A percentile compares a stretch with the other conserved stretches of the same genome.
Conservation (phyloP, 345 rosid species). For the sweet orange (Citrus sinensis) region DNA sequence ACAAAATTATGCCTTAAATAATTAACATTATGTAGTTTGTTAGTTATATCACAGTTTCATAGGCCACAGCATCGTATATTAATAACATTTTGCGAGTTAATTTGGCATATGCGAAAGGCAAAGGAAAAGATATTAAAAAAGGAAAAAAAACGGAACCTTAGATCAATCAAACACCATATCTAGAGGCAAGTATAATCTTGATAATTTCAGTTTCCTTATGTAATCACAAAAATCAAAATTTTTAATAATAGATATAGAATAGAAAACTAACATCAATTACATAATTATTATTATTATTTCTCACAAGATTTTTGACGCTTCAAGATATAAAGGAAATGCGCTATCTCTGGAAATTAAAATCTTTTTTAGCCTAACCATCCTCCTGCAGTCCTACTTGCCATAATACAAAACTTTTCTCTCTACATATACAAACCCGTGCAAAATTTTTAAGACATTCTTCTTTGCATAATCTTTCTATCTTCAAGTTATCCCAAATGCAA, state of each 20-base stretch:
- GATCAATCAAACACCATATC: too few relatives aligned
- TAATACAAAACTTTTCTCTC: background rate
- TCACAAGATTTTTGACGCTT: background rate
- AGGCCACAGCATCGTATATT: too few relatives aligned
- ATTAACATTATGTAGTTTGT: too few relatives aligned
- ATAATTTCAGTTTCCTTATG: background rate
- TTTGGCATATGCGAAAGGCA: too few relatives aligned
- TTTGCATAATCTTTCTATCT: background rate
- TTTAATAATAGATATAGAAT: too few relatives aligned
- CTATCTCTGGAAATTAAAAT: background rate
- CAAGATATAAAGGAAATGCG: background rate
- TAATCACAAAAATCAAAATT: too few relatives aligned
- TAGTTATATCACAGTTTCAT: too few relatives aligned
- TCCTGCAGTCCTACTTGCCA: background rate
- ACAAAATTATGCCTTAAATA: background rate
- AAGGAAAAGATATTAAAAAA: too few relatives aligned
- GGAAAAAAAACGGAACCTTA: too few relatives aligned
- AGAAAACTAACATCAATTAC: too few relatives aligned
- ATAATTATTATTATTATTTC: background rate
- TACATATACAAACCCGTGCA: background rate
- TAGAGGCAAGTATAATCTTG: background rate
- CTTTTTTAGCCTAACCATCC: background rate
- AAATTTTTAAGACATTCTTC: background rate
- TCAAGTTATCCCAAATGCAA: background rate
- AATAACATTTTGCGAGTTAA: too few relatives aligned